Percentiles rank a stretch among this genome's conserved stretches.
Evolutionary conservation across 176 grass and related monocot genomes (phyloP).

Genomic region (Puccinellia tenuiflora): DNA sequence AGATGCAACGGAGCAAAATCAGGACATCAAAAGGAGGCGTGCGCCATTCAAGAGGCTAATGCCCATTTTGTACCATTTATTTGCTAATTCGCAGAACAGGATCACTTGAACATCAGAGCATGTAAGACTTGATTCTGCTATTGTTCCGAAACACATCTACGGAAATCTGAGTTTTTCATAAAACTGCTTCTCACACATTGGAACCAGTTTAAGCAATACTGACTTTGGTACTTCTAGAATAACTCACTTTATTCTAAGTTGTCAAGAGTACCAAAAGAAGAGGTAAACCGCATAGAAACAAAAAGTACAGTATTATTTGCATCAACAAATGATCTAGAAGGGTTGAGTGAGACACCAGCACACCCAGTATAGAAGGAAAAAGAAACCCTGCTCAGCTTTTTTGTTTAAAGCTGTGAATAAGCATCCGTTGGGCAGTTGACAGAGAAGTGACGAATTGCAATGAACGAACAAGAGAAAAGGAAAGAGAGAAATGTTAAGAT

Average conservation of each 20-base stretch:
- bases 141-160: background rate
- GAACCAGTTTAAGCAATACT: background rate
- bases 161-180: background rate
- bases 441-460: background rate
- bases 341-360: background rate
- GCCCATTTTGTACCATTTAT: background rate
- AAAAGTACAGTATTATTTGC: background rate
- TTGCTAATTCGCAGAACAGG: background rate
- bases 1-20: background rate
- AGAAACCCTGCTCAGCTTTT: background rate
- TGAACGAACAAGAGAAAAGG: background rate
- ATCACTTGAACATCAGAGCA: background rate
- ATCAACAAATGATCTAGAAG: background rate
- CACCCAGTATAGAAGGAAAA: background rate
- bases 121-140: background rate
- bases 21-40: background rate
- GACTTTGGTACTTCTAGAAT: background rate
- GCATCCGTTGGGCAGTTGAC: background rate
- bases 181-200: background rate
- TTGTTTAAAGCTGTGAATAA: constrained; percentile 1
- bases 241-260: background rate
- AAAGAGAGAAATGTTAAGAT: constrained; percentile 14
- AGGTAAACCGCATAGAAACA: background rate
- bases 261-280: background rate
- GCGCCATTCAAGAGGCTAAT: background rate